A percentile compares a stretch with the other conserved stretches of the same genome.
phyloP scores from a whole-genome alignment of 1,284 basidiomycete species.

The Termitomyces sp. region DNA sequence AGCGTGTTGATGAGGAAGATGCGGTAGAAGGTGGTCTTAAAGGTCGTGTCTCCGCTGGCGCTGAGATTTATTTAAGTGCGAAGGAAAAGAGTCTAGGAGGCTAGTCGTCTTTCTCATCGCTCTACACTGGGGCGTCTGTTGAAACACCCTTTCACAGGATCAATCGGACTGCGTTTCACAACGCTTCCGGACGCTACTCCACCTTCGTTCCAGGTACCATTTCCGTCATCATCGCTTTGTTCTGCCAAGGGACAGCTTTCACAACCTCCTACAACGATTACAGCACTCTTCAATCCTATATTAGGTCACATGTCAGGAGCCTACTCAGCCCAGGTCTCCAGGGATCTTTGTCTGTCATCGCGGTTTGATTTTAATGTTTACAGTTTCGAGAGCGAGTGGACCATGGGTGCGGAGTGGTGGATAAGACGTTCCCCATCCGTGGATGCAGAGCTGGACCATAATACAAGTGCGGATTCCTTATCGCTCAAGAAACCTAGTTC shows the following conservation, averaged over 20 bases:
- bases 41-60: constrained; percentile 88
- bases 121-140: neutral
- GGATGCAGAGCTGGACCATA: constrained; percentile 19
- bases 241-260: constrained; percentile 35
- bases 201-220: constrained; percentile 50
- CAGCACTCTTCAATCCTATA: constrained; percentile 94
- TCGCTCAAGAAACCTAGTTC: constrained; percentile 8
- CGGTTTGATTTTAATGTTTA: constrained; percentile 97
- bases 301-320: constrained; percentile 91
- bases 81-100: constrained; percentile 92
- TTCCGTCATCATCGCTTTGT: constrained; percentile 32
- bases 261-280: constrained; percentile 89
- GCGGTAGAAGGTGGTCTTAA: constrained; percentile 85
- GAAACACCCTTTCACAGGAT: constrained; percentile 49
- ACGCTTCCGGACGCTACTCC: constrained; percentile 78
- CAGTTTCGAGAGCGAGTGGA: constrained; percentile 94
- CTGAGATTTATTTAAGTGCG: constrained; percentile 90
- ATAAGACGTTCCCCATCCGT: constrained; percentile 46
- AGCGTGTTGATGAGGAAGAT: constrained; percentile 86
- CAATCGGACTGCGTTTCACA: constrained; percentile 89
- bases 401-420: constrained; percentile 95
- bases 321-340: constrained; percentile 85
- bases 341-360: constrained; percentile 84
- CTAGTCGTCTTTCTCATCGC: constrained; percentile 33
- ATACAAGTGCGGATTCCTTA: constrained; percentile 17